Evolutionary conservation across 2,329 filamentous ascomycete species (phyloP).

Genomic region (Aspergillus neoniger): DNA sequence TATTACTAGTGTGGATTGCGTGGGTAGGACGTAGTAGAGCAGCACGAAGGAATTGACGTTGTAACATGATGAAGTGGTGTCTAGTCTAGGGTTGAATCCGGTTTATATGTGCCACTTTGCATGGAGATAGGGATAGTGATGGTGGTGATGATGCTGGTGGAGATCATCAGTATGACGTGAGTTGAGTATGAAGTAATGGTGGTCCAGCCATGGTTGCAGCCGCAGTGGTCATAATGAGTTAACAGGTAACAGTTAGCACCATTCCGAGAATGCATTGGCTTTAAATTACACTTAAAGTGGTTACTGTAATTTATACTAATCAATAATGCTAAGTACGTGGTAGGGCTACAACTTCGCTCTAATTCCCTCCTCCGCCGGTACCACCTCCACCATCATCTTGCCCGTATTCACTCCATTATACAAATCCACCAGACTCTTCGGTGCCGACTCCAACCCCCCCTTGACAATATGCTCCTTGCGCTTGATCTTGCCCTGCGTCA

Average conservation of each 20-base stretch:
- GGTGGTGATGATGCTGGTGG: background rate
- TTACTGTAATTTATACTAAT: no score
- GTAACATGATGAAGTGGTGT: background rate
- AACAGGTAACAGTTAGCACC: no score
- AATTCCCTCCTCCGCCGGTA: conserved; percentile 37
- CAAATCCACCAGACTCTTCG: conserved; percentile 63
- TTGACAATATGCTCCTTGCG: conserved; percentile 69
- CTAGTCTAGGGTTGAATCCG: background rate
- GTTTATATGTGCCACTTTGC: background rate
- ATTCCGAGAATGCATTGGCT: no score
- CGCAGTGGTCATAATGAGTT: no score
- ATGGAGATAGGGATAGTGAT: background rate
- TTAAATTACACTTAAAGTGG: no score
- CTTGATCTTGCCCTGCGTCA: conserved; percentile 72
- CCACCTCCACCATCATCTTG: conserved; percentile 56
- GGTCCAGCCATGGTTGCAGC: conserved; percentile 2
- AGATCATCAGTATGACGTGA: conserved; percentile 20
- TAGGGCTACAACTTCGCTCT: conserved; percentile 48
- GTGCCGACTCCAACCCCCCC: conserved; percentile 67
- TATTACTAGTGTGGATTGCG: background rate
- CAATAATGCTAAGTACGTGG: background rate
- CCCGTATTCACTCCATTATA: conserved; percentile 72
- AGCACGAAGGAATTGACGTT: background rate
- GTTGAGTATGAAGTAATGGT: conserved; percentile 4
- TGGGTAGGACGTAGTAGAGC: background rate